phyloP scores from a whole-genome alignment of 2,329 filamentous ascomycete genomes.

The Monosporascus sp. region DNA sequence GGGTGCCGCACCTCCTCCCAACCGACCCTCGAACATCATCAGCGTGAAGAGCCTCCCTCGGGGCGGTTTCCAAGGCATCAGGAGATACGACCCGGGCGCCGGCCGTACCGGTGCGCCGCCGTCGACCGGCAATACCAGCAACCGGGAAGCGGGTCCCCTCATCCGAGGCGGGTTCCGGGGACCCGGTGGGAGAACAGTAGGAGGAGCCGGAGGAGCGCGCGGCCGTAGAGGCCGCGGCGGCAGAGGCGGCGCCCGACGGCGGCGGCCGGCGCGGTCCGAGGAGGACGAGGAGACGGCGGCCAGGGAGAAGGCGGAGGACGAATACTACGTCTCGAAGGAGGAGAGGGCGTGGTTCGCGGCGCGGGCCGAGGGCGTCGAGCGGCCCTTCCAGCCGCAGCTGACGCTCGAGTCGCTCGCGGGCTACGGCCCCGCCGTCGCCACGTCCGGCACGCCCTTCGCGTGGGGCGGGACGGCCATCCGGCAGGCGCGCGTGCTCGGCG shows the following conservation, averaged over 20 bases:
- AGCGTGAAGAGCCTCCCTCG: conserved; percentile 33
- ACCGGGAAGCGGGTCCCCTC: conserved; percentile 2
- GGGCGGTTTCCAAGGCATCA: conserved; percentile 14
- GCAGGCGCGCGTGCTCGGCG: conserved; percentile 33
- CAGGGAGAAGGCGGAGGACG: conserved; percentile 7
- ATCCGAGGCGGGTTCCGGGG: conserved; percentile 17
- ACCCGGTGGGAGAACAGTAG: conserved; percentile 4
- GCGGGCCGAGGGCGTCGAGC: conserved; percentile 23
- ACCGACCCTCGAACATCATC: conserved; percentile 28
- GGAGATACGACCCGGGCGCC: background rate
- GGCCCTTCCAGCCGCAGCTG: conserved; percentile 27
- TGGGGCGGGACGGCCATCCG: conserved; percentile 29
- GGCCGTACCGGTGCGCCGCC: conserved; percentile 2
- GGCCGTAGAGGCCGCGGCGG: conserved; percentile 5
- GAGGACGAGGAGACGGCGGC: conserved; percentile 2
- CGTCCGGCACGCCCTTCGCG: conserved; percentile 21
- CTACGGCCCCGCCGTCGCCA: conserved; percentile 33
- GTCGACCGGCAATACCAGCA: background rate
- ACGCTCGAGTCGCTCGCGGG: conserved; percentile 28
- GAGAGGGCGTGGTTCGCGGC: conserved; percentile 20
- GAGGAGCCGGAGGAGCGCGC: conserved; percentile 3
- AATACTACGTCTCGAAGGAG: conserved; percentile 7
- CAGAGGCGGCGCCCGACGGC: conserved; percentile 3
- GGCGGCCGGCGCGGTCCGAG: background rate
- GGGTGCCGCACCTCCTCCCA: background rate